Conservation (phyloP, 2,329 filamentous ascomycete species). For the Fusarium staphyleae region DNA sequence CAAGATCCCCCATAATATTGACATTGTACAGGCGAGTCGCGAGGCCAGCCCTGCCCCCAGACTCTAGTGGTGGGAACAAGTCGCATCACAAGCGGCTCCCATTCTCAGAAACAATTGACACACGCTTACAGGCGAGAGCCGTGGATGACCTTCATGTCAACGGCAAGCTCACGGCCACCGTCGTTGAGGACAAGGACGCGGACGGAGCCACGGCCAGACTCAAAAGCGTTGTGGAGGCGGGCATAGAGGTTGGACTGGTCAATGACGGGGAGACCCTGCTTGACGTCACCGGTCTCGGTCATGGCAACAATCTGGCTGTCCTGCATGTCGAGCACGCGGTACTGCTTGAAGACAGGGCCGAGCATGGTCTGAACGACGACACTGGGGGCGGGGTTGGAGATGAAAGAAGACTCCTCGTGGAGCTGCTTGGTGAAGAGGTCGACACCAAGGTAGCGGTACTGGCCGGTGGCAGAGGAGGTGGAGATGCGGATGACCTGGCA, state of each 20-base stretch:
- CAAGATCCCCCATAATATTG: slow-evolving; percentile 22
- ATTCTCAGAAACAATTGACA: slow-evolving; percentile 31
- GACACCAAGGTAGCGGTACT: slow-evolving; percentile 99
- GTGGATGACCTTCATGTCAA: slow-evolving; percentile 99
- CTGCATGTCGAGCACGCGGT: slow-evolving; percentile 97
- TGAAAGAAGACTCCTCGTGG: slow-evolving; percentile 97
- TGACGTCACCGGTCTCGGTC: slow-evolving; percentile 99
- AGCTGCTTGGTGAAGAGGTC: slow-evolving; percentile 99
- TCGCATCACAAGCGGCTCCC: slow-evolving; percentile 36
- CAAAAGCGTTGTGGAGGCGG: slow-evolving; percentile 83
- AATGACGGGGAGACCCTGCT: slow-evolving; percentile 91
- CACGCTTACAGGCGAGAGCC: slow-evolving; percentile 67
- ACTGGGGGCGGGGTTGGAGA: slow-evolving; percentile 95
- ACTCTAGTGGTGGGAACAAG: slow-evolving; percentile 31
- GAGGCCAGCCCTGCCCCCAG: slow-evolving; percentile 19
- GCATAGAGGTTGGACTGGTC: slow-evolving; percentile 90
- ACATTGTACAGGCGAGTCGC: slow-evolving; percentile 33
- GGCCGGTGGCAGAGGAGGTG: slow-evolving; percentile 94
- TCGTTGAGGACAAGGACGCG: slow-evolving; percentile 96
- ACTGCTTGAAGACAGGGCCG: slow-evolving; percentile 99
- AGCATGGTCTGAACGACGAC: slow-evolving; percentile 99
- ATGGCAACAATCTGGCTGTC: slow-evolving; percentile 90
- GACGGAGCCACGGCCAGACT: slow-evolving; percentile 90
- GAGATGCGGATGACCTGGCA: slow-evolving; percentile 99
- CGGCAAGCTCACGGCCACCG: slow-evolving; percentile 89